Base-by-base conservation (phyloP, 768 basidiomycete species). In the Filobasidium wieringae region DNA sequence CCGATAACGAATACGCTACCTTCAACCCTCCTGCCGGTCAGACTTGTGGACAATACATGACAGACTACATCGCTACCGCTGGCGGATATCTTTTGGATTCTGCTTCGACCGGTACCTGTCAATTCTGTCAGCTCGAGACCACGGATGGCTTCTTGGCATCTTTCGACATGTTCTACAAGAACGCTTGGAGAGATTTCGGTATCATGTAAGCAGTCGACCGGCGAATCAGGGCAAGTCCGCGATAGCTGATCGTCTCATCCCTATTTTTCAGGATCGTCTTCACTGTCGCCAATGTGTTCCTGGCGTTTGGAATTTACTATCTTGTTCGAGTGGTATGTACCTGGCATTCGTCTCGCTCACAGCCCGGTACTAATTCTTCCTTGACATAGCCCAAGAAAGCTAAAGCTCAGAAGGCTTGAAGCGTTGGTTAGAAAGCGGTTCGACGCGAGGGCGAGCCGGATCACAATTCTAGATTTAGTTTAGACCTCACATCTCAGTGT, bases 41-140 rank as follows among this genome's bases (percentile, higher is more conserved):
- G 68, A 87, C 84, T 0, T 93, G 90, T 66, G 63, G 63, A 9
- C 63, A 77, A 1, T 93, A 86, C 85, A 84, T 84, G 65, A 68
- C 76, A n/a, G 75, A 80, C 9, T 92, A 88, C 71, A 80, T 84
- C 12, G 60, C 60, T 0, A 70, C 66, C 0, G 78, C 80, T 50
- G 85, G 86, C 0, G 89, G 89, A 0, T 90, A 90, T 71, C 74
- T 92, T 15, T 78, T 82, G 56, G 83, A 90, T 64, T 77, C 79
- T 0, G 75, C 78, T 55, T 86, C 79, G 11, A 84, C 81, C 0
- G 54, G 69, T 1, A 68, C 72, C 6, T 92, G 90, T 71, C 78
- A 79, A 15, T 91, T 88, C 70, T 91, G 89, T 66, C 71, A 81
- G 2, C 76, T 77, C 34, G 67, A 76, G n/a, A 78, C 78, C 0